phyloP scores from a whole-genome alignment of 352 stramenopile genomes.

The Globisporangium cederbergense region DNA sequence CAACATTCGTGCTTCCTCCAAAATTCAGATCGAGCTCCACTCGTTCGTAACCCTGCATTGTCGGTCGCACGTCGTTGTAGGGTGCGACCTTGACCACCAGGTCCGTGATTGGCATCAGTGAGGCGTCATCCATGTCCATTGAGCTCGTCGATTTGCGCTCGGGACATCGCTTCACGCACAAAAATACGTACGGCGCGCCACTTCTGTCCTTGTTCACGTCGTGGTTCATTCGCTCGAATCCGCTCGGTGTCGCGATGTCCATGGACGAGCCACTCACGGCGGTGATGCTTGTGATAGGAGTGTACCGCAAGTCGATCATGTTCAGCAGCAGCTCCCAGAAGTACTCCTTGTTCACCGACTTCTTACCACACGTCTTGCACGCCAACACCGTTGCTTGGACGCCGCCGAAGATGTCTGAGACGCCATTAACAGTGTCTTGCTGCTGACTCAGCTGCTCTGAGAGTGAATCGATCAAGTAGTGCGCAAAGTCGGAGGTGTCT shows the following conservation, averaged over 20 bases:
- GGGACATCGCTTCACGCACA: constrained; percentile 74
- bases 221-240: constrained; percentile 77
- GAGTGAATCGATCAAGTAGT: constrained; percentile 82
- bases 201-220: constrained; percentile 85
- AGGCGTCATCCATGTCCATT: constrained; percentile 27
- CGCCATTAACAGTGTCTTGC: constrained; percentile 46
- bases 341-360: constrained; percentile 80
- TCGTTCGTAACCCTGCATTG: constrained; percentile 67
- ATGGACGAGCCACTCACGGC: constrained; percentile 72
- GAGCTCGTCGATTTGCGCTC: constrained; percentile 33
- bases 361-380: constrained; percentile 81
- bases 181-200: constrained; percentile 75
- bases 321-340: constrained; percentile 89
- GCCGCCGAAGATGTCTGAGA: constrained; percentile 75
- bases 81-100: constrained; percentile 68
- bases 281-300: constrained; percentile 76
- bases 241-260: constrained; percentile 58
- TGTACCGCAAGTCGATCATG: constrained; percentile 88
- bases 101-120: constrained; percentile 71
- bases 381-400: constrained; percentile 78
- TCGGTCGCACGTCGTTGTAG: constrained; percentile 54
- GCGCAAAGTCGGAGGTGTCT: constrained; percentile 84
- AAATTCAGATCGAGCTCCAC: constrained; percentile 83
- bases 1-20: constrained; percentile 39
- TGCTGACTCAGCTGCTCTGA: constrained; percentile 70